Percentiles rank a stretch among this genome's conserved stretches.
Evolutionary conservation across 2,329 filamentous ascomycete species (phyloP).

Genomic region (Fusarium sororula): DNA sequence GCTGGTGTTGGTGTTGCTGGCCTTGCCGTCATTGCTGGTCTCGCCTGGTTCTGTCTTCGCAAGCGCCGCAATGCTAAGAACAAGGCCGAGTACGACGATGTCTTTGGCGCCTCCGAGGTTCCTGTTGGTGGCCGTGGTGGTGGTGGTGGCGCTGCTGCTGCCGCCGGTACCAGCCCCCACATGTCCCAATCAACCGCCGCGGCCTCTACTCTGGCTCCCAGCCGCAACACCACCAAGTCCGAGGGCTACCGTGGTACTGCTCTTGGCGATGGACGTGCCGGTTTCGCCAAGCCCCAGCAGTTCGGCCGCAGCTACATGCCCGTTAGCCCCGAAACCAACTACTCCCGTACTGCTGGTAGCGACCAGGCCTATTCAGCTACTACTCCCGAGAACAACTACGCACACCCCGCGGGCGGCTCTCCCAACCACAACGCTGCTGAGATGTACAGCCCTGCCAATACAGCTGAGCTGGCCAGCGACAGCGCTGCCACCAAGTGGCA

Average conservation of each 20-base stretch:
- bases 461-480: slow-evolving; percentile 49
- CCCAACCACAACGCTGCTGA: slow-evolving; percentile 36
- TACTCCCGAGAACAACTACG: slow-evolving; percentile 38
- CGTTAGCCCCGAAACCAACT: slow-evolving; percentile 39
- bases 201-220: slow-evolving; percentile 41
- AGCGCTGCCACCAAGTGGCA: slow-evolving; percentile 47
- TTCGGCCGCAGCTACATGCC: slow-evolving; percentile 46
- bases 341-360: slow-evolving; percentile 26
- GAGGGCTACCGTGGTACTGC: slow-evolving; percentile 54
- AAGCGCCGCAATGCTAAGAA: slow-evolving; percentile 44
- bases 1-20: slow-evolving; percentile 51
- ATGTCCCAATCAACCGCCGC: slow-evolving; percentile 45
- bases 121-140: slow-evolving; percentile 50
- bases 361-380: slow-evolving; percentile 25
- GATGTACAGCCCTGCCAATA: slow-evolving; percentile 37
- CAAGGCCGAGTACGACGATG: slow-evolving; percentile 50
- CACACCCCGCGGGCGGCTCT: slow-evolving; percentile 34
- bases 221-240: slow-evolving; percentile 39
- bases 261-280: slow-evolving; percentile 51
- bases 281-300: slow-evolving; percentile 51
- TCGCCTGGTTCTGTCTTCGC: slow-evolving; percentile 45
- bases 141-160: slow-evolving; percentile 15
- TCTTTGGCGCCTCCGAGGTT: slow-evolving; percentile 54
- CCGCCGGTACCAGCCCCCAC: slow-evolving; percentile 35
- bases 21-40: slow-evolving; percentile 44